phyloP scores from a whole-genome alignment of 768 basidiomycete genomes.

The Tephrocybe sp. region DNA sequence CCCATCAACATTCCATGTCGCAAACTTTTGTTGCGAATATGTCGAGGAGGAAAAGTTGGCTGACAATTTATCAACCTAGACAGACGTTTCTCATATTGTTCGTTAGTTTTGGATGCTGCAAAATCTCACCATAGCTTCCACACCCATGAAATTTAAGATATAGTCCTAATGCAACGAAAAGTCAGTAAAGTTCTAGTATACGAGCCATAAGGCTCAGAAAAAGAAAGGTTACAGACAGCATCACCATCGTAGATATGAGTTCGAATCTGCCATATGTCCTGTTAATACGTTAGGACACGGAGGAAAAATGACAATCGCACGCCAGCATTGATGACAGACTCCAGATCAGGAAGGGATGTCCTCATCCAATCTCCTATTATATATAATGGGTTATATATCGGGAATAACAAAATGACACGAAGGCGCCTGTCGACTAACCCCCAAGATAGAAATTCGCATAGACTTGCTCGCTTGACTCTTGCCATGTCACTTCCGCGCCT shows the following conservation, averaged over 20 bases:
- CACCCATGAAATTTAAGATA: constrained; percentile 50
- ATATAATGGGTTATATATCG: background rate
- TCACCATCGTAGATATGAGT: constrained; percentile 56
- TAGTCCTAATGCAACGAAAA: constrained; percentile 34
- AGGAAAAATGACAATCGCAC: constrained; percentile 25
- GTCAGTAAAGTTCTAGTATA: too few relatives aligned
- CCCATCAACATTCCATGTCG: constrained; percentile 48
- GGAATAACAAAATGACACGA: too few relatives aligned
- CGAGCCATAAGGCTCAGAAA: too few relatives aligned
- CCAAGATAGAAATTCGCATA: constrained; percentile 46
- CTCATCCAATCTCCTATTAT: constrained; percentile 57
- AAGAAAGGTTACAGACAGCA: constrained; percentile 33
- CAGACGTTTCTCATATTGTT: background rate
- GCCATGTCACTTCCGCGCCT: constrained; percentile 45
- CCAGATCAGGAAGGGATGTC: constrained; percentile 42
- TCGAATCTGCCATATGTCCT: constrained; percentile 24
- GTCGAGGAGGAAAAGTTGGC: constrained; percentile 38
- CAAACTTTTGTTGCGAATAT: constrained; percentile 40
- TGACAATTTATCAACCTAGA: constrained; percentile 40
- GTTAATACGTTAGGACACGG: background rate
- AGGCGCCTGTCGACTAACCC: constrained; percentile 29
- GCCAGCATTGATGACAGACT: constrained; percentile 56
- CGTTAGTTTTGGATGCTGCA: background rate
- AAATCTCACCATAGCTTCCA: constrained; percentile 49
- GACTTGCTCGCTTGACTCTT: constrained; percentile 36